A percentile compares a stretch with the other conserved stretches of the same genome.
Evolutionary conservation across 192 early-diverging fungal genomes (phyloP).

Genomic region (Coemansia sp.): DNA sequence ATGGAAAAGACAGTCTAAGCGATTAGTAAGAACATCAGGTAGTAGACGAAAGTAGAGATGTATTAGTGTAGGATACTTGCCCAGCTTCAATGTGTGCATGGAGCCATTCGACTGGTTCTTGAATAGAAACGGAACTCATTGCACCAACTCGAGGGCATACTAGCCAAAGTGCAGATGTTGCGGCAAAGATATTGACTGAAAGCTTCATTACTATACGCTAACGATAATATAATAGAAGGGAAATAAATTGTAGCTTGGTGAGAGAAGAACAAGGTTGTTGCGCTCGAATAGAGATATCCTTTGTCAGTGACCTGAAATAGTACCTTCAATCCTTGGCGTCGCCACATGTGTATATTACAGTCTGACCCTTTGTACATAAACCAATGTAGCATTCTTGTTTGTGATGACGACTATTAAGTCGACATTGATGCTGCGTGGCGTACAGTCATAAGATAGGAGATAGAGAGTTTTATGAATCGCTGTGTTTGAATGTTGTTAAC

Average conservation of each 20-base stretch:
- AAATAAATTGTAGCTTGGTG: background rate
- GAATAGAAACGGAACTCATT: background rate
- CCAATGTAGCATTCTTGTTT: background rate
- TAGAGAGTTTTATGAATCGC: background rate
- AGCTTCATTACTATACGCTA: constrained; percentile 3
- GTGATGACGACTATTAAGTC: background rate
- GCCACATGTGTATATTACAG: background rate
- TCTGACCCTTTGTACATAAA: background rate
- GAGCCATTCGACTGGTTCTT: constrained; percentile 7
- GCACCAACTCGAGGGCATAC: background rate
- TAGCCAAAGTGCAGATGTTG: background rate
- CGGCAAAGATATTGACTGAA: background rate
- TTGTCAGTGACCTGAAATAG: too few species aligned
- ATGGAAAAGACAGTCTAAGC: background rate
- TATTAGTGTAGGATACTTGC: background rate
- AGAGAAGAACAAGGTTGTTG: background rate
- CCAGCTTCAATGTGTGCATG: constrained; percentile 4
- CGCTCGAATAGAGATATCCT: too few species aligned
- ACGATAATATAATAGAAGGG: background rate
- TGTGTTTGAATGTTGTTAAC: constrained; percentile 92
- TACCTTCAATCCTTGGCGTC: background rate
- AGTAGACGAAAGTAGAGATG: background rate
- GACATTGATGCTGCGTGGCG: background rate
- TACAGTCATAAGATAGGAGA: background rate
- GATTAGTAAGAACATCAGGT: background rate